phyloP scores from a whole-genome alignment of 2,329 filamentous ascomycete genomes.

The Aspergillus niger region DNA sequence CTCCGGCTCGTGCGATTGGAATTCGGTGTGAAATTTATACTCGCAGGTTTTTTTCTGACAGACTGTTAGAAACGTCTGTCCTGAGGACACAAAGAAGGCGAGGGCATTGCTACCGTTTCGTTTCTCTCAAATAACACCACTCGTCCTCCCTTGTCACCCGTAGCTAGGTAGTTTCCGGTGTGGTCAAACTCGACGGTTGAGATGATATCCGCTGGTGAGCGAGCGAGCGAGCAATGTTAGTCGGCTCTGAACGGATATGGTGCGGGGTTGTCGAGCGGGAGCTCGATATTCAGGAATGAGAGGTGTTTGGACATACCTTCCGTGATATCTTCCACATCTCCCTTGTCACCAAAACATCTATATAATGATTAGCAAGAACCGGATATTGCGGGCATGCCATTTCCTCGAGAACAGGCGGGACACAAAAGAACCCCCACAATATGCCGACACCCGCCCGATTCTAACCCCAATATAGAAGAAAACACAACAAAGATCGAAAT shows the following conservation, averaged over 20 bases:
- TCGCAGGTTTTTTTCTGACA: slow-evolving; percentile 98
- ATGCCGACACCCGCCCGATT: neutral
- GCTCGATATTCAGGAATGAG: neutral
- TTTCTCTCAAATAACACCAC: slow-evolving; percentile 68
- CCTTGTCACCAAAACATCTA: slow-evolving; percentile 99
- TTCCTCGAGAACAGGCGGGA: neutral
- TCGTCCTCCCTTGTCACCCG: slow-evolving; percentile 54
- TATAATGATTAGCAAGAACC: slow-evolving; percentile 8
- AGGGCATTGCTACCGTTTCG: slow-evolving; percentile 69
- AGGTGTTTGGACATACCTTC: slow-evolving; percentile 64
- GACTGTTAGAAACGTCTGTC: slow-evolving; percentile 35
- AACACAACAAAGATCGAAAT: neutral
- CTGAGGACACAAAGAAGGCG: slow-evolving; percentile 6
- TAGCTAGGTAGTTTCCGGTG: slow-evolving; percentile 56
- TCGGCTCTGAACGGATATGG: neutral
- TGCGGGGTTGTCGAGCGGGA: neutral
- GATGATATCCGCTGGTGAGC: slow-evolving; percentile 50
- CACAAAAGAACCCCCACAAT: neutral
- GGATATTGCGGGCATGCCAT: neutral
- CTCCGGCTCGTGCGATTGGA: slow-evolving; percentile 98
- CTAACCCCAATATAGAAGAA: neutral
- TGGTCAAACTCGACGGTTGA: slow-evolving; percentile 57
- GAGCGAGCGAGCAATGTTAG: slow-evolving; percentile 7
- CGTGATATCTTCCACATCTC: slow-evolving; percentile 98
- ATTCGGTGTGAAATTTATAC: slow-evolving; percentile 99